phyloP scores from a whole-genome alignment of 2,329 filamentous ascomycete species.

The Phaeoacremonium minimum region DNA sequence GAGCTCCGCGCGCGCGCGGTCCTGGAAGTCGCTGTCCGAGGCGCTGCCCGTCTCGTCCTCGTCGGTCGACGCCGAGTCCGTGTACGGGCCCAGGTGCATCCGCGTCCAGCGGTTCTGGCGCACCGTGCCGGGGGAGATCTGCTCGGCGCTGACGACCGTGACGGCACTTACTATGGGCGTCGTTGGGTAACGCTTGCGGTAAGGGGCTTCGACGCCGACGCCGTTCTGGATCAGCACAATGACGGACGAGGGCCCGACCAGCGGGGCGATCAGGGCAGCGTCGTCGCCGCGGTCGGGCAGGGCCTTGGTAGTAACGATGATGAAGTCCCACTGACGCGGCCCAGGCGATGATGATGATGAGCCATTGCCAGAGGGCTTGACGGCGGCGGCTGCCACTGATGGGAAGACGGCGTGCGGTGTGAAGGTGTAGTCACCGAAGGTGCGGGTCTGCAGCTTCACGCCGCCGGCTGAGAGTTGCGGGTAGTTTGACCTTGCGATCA shows the following conservation, averaged over 20 bases:
- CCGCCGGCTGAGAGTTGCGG: constrained; percentile 55
- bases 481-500: constrained; percentile 73
- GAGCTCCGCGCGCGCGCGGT: constrained; percentile 1
- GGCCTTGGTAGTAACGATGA: constrained; percentile 68
- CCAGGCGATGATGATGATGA: constrained; percentile 1
- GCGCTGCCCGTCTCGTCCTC: constrained; percentile 6
- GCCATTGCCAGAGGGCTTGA: constrained; percentile 13
- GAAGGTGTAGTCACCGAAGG: constrained; percentile 66
- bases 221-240: constrained; percentile 69
- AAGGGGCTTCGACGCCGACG: constrained; percentile 43
- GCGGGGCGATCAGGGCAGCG: constrained; percentile 54
- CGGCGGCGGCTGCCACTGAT: constrained; percentile 51
- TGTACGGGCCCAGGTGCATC: constrained; percentile 49
- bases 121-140: constrained; percentile 42
- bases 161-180: constrained; percentile 43
- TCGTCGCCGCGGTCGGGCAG: constrained; percentile 61
- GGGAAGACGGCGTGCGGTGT: constrained; percentile 57
- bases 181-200: constrained; percentile 37
- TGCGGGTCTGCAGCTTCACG: constrained; percentile 59
- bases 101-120: constrained; percentile 53
- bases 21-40: constrained; percentile 12
- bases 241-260: constrained; percentile 49
- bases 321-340: constrained; percentile 45
- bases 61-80: background rate
- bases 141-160: constrained; percentile 46